phyloP scores from a whole-genome alignment of 2,329 filamentous ascomycete species.

The Colletotrichum tanaceti region DNA sequence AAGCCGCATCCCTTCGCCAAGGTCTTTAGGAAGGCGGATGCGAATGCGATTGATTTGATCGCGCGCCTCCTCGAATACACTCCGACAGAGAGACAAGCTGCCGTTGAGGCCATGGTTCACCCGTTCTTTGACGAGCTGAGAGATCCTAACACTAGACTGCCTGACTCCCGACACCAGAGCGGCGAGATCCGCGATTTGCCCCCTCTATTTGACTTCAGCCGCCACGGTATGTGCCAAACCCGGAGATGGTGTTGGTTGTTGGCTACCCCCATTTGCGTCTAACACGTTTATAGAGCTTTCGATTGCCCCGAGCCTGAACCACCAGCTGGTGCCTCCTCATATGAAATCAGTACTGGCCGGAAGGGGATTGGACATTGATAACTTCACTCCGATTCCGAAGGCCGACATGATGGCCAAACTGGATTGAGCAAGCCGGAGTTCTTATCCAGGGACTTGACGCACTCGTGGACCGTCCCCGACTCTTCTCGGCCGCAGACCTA shows the following conservation, averaged over 20 bases:
- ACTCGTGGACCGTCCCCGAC: slow-evolving; percentile 40
- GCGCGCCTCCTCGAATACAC: slow-evolving; percentile 96
- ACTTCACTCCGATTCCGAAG: slow-evolving; percentile 89
- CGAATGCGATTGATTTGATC: slow-evolving; percentile 93
- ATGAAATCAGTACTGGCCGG: slow-evolving; percentile 78
- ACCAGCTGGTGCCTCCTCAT: slow-evolving; percentile 87
- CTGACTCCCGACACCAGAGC: slow-evolving; percentile 91
- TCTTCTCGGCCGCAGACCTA: slow-evolving; percentile 33
- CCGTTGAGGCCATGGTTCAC: slow-evolving; percentile 96
- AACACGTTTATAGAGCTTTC: slow-evolving; percentile 78
- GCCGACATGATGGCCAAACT: slow-evolving; percentile 98
- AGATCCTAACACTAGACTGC: slow-evolving; percentile 89
- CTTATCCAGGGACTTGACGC: slow-evolving; percentile 46
- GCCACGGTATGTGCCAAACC: slow-evolving; percentile 77
- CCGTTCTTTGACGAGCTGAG: slow-evolving; percentile 98
- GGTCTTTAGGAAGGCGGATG: slow-evolving; percentile 96
- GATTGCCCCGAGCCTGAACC: slow-evolving; percentile 90
- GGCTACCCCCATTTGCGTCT: slow-evolving; percentile 3
- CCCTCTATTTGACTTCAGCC: slow-evolving; percentile 90
- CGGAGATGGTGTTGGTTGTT: background rate
- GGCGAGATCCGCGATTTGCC: slow-evolving; percentile 85
- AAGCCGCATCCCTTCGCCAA: slow-evolving; percentile 99
- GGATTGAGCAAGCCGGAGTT: slow-evolving; percentile 74
- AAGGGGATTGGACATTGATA: slow-evolving; percentile 90
- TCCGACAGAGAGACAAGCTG: slow-evolving; percentile 91